These are phyloP conservation scores for Erodium trifolium DNA, from an alignment of 441 rosid species.

Conservation along the genomic window DNA sequence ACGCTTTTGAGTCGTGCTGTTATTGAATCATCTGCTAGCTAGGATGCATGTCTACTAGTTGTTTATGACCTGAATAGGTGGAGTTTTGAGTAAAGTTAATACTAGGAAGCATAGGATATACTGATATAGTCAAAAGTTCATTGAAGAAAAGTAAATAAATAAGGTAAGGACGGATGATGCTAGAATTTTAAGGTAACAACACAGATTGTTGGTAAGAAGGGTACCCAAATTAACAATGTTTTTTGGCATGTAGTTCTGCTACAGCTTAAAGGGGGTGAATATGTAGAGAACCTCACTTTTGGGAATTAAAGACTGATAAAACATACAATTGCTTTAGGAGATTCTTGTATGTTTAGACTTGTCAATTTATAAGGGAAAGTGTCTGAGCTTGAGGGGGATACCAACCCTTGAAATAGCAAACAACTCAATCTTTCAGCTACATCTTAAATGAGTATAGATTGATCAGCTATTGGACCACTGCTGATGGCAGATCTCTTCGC, in stretches of 20 bases:
- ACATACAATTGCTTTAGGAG: not conserved
- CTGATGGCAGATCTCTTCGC: not conserved
- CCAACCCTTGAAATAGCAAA: not conserved
- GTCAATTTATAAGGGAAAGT: conserved; percentile 1
- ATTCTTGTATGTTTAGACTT: not conserved
- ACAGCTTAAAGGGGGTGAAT: not conserved
- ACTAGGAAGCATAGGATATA: not conserved
- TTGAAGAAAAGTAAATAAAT: not conserved
- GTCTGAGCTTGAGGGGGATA: no score
- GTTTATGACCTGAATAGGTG: not conserved
- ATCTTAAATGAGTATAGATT: not conserved
- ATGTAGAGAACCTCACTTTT: not conserved
- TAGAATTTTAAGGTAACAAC: not conserved
- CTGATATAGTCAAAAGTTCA: not conserved
- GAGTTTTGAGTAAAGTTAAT: no score
- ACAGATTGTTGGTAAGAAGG: not conserved
- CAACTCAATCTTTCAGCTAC: not conserved
- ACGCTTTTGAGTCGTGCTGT: not conserved
- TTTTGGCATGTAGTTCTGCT: not conserved
- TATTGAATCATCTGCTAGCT: not conserved
- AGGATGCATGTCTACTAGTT: not conserved
- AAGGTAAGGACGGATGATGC: not conserved
- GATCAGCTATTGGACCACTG: not conserved
- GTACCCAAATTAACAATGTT: not conserved
- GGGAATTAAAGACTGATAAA: not conserved